phyloP scores from a whole-genome alignment of 495 filamentous ascomycete genomes.

The Wilcoxina mikolae region DNA sequence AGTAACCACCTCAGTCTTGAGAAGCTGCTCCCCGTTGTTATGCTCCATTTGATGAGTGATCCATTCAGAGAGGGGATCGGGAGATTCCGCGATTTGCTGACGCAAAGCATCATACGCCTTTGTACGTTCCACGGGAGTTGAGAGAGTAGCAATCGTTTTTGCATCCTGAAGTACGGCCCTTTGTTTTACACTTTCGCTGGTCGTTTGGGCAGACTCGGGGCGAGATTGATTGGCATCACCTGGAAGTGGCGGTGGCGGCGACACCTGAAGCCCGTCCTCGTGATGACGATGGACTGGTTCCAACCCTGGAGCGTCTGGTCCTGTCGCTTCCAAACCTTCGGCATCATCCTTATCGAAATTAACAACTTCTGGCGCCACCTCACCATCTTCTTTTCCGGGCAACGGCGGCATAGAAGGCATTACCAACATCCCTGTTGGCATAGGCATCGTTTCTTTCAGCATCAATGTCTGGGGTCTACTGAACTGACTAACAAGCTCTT shows the following conservation, averaged over 20 bases:
- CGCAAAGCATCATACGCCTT: constrained; percentile 22
- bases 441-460: constrained; percentile 28
- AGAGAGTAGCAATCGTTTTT: constrained; percentile 13
- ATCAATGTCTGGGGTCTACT: constrained; percentile 26
- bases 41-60: constrained; percentile 23
- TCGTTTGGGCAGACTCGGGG: neutral
- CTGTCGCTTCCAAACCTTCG: neutral
- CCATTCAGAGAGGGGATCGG: constrained; percentile 13
- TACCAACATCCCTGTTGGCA: constrained; percentile 20
- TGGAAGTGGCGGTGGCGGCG: neutral
- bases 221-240: neutral
- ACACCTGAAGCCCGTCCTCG: neutral
- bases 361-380: constrained; percentile 24
- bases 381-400: constrained; percentile 16
- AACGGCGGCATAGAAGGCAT: constrained; percentile 27
- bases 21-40: constrained; percentile 18
- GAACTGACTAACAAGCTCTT: constrained; percentile 25
- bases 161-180: constrained; percentile 10
- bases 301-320: neutral
- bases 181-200: neutral
- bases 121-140: constrained; percentile 11
- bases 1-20: constrained; percentile 1
- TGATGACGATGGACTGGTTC: neutral
- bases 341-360: constrained; percentile 22
- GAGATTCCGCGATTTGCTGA: constrained; percentile 2